phyloP scores from a whole-genome alignment of 306 rosid species.

The Rosa lucieae region DNA sequence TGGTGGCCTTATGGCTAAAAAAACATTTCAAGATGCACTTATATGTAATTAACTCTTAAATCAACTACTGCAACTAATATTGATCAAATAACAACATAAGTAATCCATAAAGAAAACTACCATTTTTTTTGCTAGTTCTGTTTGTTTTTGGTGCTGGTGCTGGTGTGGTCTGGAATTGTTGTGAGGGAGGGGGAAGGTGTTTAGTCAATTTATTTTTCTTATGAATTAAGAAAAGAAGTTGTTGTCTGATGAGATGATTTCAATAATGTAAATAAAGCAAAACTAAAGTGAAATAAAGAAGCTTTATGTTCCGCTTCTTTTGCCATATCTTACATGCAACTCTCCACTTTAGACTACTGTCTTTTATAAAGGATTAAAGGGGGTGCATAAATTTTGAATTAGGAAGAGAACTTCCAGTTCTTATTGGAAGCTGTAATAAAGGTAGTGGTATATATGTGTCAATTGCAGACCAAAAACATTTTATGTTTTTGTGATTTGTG shows the following conservation, averaged over 20 bases:
- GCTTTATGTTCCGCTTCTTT: conserved; percentile 4
- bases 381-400: not conserved
- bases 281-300: not conserved
- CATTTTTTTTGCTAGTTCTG: not conserved
- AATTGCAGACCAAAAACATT: not conserved
- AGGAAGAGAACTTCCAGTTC: not conserved
- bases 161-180: not conserved
- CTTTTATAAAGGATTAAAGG: not conserved
- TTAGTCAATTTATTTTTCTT: conserved; percentile 11
- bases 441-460: not conserved
- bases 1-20: no score
- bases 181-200: not conserved
- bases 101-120: no score
- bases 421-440: not conserved
- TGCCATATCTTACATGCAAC: not conserved
- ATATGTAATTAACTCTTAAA: no score
- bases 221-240: conserved; percentile 31
- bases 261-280: not conserved
- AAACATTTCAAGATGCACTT: no score
- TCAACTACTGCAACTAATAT: no score
- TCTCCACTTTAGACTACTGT: not conserved
- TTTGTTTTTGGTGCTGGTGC: not conserved
- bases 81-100: no score
- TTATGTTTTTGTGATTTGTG: not conserved
- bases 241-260: not conserved